These are phyloP conservation scores for Candida sojae DNA, from an alignment of 1,139 yeast genomes.

Conservation along the genomic window DNA sequence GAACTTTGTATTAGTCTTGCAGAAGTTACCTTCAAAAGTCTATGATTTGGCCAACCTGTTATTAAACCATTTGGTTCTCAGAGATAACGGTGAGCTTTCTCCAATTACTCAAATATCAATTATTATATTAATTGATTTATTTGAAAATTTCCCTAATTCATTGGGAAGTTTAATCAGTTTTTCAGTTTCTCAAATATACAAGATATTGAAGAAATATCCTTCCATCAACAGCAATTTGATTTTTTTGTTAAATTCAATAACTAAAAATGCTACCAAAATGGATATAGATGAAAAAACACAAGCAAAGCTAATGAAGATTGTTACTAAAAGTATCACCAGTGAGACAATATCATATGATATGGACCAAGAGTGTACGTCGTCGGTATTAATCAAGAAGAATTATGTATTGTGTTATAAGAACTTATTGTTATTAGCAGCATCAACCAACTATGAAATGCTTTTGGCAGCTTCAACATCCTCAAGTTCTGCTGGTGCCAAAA, in stretches of 20 bases:
- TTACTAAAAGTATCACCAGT: conserved; percentile 27
- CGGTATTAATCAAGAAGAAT: conserved; percentile 32
- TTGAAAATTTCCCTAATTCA: conserved; percentile 40
- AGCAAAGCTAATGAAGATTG: conserved; percentile 36
- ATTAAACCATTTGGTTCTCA: conserved; percentile 27
- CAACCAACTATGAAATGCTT: conserved; percentile 41
- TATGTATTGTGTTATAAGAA: conserved; percentile 36
- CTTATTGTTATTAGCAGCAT: conserved; percentile 32
- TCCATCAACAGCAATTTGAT: conserved; percentile 28
- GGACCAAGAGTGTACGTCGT: conserved; percentile 18
- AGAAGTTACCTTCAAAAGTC: conserved; percentile 35
- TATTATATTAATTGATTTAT: conserved; percentile 38
- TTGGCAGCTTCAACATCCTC: conserved; percentile 40
- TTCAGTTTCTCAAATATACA: conserved; percentile 39
- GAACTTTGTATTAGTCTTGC: conserved; percentile 29
- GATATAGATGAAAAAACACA: conserved; percentile 46
- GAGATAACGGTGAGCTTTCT: conserved; percentile 22
- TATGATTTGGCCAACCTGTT: conserved; percentile 43
- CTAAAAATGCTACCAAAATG: conserved; percentile 38
- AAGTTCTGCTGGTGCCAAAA: conserved; percentile 38
- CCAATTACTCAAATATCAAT: conserved; percentile 27
- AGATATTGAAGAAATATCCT: conserved; percentile 40
- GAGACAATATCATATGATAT: conserved; percentile 21
- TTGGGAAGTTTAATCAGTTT: conserved; percentile 39
- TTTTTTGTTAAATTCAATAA: conserved; percentile 33